These are phyloP conservation scores for Fraxinus quadrangulata DNA, from an alignment of 257 asterid species.

Conservation along the genomic window DNA sequence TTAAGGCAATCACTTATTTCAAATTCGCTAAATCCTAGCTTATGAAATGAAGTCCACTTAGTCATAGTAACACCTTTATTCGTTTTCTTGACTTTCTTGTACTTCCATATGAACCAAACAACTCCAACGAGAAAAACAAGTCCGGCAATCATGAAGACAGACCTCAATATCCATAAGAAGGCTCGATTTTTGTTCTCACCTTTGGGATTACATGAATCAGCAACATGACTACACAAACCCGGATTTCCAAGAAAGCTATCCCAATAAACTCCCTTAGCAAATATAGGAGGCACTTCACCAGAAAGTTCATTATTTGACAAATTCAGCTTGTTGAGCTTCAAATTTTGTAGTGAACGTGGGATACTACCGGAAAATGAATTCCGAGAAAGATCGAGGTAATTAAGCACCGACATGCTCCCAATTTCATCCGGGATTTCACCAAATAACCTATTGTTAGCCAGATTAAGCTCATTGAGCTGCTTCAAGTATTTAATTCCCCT, in stretches of 20 bases:
- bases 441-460: constrained; percentile 56
- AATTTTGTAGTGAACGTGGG: constrained; percentile 59
- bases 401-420: constrained; percentile 63
- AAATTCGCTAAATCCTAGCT: constrained; percentile 59
- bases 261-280: constrained; percentile 37
- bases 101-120: constrained; percentile 48
- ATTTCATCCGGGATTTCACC: constrained; percentile 70
- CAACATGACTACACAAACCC: constrained; percentile 46
- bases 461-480: constrained; percentile 63
- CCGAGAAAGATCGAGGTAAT: constrained; percentile 77
- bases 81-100: constrained; percentile 37
- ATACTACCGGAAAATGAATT: constrained; percentile 59
- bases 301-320: constrained; percentile 63
- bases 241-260: constrained; percentile 78
- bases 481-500: constrained; percentile 41
- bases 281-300: constrained; percentile 62
- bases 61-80: constrained; percentile 36
- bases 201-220: constrained; percentile 40
- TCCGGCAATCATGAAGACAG: constrained; percentile 37
- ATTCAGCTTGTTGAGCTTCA: constrained; percentile 67
- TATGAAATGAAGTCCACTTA: constrained; percentile 86
- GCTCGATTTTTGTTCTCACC: constrained; percentile 11
- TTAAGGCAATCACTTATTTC: constrained; percentile 58
- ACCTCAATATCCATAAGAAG: constrained; percentile 44
- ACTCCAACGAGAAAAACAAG: constrained; percentile 47